A percentile compares a stretch with the other conserved stretches of the same genome.
phyloP scores from a whole-genome alignment of 345 rosid genomes.

The Eucalyptus caleyi region DNA sequence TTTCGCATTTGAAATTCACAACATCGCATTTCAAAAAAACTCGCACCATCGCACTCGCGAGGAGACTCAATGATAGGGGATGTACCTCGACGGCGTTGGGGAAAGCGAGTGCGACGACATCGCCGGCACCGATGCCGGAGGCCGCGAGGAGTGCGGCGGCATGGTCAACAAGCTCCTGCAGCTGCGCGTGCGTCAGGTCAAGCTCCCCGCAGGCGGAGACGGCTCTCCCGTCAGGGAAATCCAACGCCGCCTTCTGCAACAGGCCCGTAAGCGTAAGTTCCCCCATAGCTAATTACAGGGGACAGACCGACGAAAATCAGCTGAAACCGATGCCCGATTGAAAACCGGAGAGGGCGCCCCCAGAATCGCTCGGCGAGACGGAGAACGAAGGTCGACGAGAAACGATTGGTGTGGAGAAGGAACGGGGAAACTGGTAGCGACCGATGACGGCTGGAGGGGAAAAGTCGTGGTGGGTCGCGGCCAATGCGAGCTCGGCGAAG shows the following conservation, averaged over 20 bases:
- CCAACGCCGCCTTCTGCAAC: slow-evolving; percentile 24
- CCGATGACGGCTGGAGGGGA: no score
- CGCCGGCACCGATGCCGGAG: slow-evolving; percentile 33
- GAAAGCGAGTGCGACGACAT: slow-evolving; percentile 56
- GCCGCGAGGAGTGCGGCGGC: slow-evolving; percentile 42
- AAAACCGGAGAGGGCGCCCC: not conserved
- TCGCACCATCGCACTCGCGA: not conserved
- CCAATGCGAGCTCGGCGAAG: not conserved
- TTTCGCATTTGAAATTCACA: not conserved
- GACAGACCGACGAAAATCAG: not conserved
- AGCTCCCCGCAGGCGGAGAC: slow-evolving; percentile 25
- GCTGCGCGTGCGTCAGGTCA: slow-evolving; percentile 23
- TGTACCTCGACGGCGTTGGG: slow-evolving; percentile 59
- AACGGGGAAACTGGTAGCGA: not conserved
- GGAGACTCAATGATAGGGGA: not conserved
- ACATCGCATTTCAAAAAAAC: not conserved
- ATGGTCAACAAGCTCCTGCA: slow-evolving; percentile 30
- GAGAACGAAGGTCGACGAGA: not conserved
- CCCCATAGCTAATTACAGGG: not conserved
- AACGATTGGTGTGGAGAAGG: not conserved
- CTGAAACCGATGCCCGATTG: not conserved
- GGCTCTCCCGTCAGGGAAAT: slow-evolving; percentile 27
- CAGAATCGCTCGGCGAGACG: not conserved
- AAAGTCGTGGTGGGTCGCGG: no score
- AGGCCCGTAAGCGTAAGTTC: slow-evolving; percentile 28